phyloP scores from a whole-genome alignment of 331 rosid species.

The Acacia pycnantha region DNA sequence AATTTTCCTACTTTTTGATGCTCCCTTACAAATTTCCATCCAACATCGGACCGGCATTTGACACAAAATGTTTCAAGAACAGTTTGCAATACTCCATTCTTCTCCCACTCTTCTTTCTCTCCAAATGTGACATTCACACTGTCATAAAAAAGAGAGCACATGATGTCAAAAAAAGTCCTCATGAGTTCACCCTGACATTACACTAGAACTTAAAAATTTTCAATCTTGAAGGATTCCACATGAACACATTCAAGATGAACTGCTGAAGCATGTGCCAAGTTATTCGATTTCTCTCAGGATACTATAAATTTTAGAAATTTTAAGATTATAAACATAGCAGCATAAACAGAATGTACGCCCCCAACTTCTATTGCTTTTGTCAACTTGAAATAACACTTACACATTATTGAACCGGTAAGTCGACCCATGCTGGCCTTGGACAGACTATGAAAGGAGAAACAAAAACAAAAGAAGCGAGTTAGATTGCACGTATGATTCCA shows the following conservation, averaged over 20 bases:
- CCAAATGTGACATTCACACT: conserved; percentile 70
- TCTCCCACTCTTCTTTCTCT: conserved; percentile 58
- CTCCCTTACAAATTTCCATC: conserved; percentile 79
- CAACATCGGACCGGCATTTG: conserved; percentile 71
- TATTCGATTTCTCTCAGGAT: not conserved
- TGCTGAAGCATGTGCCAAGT: not conserved
- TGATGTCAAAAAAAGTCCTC: conserved; percentile 32
- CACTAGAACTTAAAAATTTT: not conserved
- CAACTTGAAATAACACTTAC: conserved; percentile 43
- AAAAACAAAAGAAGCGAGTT: conserved; percentile 33
- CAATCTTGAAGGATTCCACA: not conserved
- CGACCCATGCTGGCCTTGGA: conserved; percentile 54
- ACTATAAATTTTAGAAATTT: not conserved
- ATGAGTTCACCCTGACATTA: not conserved
- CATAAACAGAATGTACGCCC: not conserved
- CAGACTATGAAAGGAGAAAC: conserved; percentile 39
- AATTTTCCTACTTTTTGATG: conserved; percentile 64
- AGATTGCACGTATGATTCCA: conserved; percentile 20
- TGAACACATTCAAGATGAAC: not conserved
- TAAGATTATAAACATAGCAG: not conserved
- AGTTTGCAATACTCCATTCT: conserved; percentile 69
- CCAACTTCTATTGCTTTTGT: conserved; percentile 11
- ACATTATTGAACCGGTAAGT: conserved; percentile 66
- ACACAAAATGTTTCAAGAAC: conserved; percentile 74
- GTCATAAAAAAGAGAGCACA: conserved; percentile 38